Evolutionary conservation across 305 asterid species (phyloP).

Genomic region (Fraxinus latifolia): DNA sequence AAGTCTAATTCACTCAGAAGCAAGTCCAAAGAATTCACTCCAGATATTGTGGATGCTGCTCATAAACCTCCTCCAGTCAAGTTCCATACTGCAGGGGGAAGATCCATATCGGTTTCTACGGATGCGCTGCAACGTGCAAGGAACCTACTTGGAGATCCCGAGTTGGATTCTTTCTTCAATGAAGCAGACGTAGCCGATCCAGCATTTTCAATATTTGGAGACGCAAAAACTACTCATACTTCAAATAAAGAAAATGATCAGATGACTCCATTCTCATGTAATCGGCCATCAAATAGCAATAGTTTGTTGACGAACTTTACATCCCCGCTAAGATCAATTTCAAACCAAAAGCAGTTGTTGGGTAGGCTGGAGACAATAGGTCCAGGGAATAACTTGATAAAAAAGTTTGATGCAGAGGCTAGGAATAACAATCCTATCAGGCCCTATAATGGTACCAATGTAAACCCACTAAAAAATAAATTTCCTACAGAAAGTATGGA

Average conservation of each 20-base stretch:
- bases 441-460: conserved; percentile 31
- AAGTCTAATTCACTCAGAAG: conserved; percentile 28
- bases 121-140: conserved; percentile 85
- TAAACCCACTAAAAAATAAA: conserved; percentile 30
- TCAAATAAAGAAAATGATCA: conserved; percentile 36
- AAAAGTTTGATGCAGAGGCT: conserved; percentile 81
- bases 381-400: conserved; percentile 71
- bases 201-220: conserved; percentile 28
- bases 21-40: conserved; percentile 32
- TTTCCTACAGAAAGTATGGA: conserved; percentile 21
- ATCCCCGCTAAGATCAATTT: conserved; percentile 56
- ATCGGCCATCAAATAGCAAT: conserved; percentile 30
- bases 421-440: conserved; percentile 31
- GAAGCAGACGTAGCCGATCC: conserved; percentile 46
- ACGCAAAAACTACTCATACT: conserved; percentile 29
- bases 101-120: conserved; percentile 80
- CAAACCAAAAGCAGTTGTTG: conserved; percentile 38
- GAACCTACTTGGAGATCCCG: conserved; percentile 79
- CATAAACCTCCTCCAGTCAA: conserved; percentile 64
- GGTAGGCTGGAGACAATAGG: conserved; percentile 42
- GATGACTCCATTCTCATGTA: conserved; percentile 46
- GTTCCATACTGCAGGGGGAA: conserved; percentile 95
- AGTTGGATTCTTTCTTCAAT: conserved; percentile 43
- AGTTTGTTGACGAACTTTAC: conserved; percentile 48
- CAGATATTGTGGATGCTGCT: conserved; percentile 37